phyloP scores from a whole-genome alignment of 176 grass and related monocot species.

The Chrysopogon serrulatus region DNA sequence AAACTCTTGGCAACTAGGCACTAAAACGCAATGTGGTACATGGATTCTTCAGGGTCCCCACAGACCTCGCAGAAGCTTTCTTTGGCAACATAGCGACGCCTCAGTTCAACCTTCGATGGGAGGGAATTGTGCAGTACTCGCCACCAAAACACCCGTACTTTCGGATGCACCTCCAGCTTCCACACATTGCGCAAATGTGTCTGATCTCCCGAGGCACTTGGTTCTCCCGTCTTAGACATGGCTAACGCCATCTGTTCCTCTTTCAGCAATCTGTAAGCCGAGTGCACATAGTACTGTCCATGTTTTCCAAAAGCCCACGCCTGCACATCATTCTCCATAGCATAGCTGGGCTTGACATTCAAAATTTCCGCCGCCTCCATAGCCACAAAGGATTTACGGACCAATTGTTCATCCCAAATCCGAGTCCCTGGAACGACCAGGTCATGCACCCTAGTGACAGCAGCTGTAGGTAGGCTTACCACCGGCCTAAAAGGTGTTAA shows the following conservation, averaged over 20 bases:
- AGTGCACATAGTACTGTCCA: no score
- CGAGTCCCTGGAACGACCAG: no score
- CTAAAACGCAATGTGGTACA: not conserved
- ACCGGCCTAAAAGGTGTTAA: no score
- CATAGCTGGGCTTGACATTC: no score
- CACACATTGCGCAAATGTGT: rapidly evolving
- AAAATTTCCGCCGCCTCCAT: no score
- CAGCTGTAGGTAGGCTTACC: no score
- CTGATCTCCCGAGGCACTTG: rapidly evolving
- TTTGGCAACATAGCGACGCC: rapidly evolving
- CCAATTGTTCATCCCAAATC: no score
- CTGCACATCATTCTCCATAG: no score
- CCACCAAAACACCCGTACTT: not conserved
- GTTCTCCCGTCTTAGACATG: not conserved
- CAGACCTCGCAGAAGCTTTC: not conserved
- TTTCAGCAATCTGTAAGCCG: not conserved
- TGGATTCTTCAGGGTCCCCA: not conserved
- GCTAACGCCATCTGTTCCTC: rapidly evolving
- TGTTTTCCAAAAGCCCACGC: no score
- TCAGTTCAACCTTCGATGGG: not conserved
- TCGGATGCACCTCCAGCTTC: not conserved
- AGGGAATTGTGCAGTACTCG: not conserved
- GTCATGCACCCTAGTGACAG: no score
- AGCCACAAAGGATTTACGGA: no score
- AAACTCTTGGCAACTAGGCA: not conserved